phyloP scores from a whole-genome alignment of 2,329 filamentous ascomycete species.

The Ascochyta lentis region DNA sequence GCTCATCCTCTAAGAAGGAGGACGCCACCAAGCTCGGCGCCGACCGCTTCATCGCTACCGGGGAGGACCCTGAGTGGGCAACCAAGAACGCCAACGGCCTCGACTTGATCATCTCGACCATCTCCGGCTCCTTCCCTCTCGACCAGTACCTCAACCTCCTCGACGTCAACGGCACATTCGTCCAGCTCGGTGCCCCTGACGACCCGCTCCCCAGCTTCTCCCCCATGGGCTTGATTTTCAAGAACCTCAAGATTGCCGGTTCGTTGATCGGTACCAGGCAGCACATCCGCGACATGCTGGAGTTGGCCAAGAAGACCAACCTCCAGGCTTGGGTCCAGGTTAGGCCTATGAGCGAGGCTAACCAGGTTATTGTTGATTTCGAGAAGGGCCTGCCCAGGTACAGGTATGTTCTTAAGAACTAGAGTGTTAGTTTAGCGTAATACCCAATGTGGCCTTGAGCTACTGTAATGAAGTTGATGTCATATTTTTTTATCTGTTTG shows the following conservation, averaged over 20 bases:
- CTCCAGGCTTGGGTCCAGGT: constrained; percentile 53
- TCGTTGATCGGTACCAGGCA: constrained; percentile 69
- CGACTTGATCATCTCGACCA: constrained; percentile 66
- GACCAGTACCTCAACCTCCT: constrained; percentile 67
- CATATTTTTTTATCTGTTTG: neutral
- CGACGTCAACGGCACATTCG: constrained; percentile 64
- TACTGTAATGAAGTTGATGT: constrained; percentile 17
- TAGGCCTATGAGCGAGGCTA: constrained; percentile 49
- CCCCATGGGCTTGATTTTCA: constrained; percentile 59
- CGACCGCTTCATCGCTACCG: constrained; percentile 66
- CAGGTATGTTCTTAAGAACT: constrained; percentile 49
- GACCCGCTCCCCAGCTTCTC: constrained; percentile 58
- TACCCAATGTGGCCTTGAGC: constrained; percentile 10
- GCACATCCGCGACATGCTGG: constrained; percentile 63
- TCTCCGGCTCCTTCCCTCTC: constrained; percentile 64
- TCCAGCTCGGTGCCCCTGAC: constrained; percentile 73
- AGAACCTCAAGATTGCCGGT: constrained; percentile 67
- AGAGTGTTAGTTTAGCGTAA: constrained; percentile 12
- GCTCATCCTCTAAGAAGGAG: constrained; percentile 65
- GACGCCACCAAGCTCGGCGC: constrained; percentile 67
- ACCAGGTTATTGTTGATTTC: constrained; percentile 49
- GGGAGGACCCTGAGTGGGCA: constrained; percentile 65
- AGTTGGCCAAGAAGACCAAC: constrained; percentile 50
- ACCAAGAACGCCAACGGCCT: constrained; percentile 60
- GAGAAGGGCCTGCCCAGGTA: constrained; percentile 52